Conservation (phyloP, 2,329 filamentous ascomycete species). For the Thielaviopsis euricoi region DNA sequence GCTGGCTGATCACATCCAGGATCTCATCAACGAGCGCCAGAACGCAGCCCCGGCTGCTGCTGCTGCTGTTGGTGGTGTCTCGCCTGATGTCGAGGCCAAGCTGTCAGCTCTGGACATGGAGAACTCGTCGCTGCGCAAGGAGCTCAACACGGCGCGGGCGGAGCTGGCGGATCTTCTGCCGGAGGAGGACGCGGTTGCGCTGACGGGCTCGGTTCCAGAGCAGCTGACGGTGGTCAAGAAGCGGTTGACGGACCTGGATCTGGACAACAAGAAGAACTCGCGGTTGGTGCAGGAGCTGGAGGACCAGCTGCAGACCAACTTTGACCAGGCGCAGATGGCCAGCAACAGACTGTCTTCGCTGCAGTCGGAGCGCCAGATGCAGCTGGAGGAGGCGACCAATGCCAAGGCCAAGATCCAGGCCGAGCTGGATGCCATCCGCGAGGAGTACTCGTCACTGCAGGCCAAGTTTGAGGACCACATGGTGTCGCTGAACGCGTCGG, state of each 20-base stretch:
- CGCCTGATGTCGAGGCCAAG: constrained; percentile 36
- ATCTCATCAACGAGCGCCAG: constrained; percentile 38
- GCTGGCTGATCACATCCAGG: constrained; percentile 43
- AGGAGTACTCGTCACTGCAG: constrained; percentile 57
- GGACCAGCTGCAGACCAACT: constrained; percentile 88
- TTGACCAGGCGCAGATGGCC: constrained; percentile 74
- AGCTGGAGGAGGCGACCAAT: constrained; percentile 63
- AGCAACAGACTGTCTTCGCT: constrained; percentile 76
- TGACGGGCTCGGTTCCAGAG: constrained; percentile 33
- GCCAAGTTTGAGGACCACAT: constrained; percentile 40
- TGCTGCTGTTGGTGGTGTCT: not conserved
- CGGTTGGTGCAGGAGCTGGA: constrained; percentile 89
- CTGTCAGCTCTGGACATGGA: constrained; percentile 38
- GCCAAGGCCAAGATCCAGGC: constrained; percentile 45
- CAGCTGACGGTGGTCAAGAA: constrained; percentile 47
- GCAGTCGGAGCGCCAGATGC: constrained; percentile 54
- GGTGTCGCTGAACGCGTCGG: constrained; percentile 62
- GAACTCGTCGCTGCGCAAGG: constrained; percentile 41
- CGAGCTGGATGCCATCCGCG: constrained; percentile 50
- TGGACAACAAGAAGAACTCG: constrained; percentile 74
- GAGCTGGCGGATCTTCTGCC: constrained; percentile 36
- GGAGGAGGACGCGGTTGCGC: constrained; percentile 27
- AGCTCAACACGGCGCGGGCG: constrained; percentile 44
- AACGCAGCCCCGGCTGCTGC: constrained; percentile 18
- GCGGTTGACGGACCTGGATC: constrained; percentile 45